A percentile compares a stretch with the other conserved stretches of the same genome.
Evolutionary conservation across 208 protist genomes (phyloP).

Genomic region (Wallacemonas collosoma): DNA sequence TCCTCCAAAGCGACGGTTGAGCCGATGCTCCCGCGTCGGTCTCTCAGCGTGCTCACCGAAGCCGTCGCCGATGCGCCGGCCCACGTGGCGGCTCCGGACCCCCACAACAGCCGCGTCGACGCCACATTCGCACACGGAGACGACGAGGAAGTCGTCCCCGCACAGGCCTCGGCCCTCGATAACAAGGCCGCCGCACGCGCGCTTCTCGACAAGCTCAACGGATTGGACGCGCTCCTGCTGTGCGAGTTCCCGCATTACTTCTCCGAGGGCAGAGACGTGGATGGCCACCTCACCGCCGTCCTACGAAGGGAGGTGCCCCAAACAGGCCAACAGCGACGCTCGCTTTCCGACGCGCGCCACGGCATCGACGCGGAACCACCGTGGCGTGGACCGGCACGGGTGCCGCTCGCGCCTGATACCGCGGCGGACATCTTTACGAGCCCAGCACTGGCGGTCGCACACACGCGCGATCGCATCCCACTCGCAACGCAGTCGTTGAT

Average conservation of each 20-base stretch:
- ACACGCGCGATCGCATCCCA: not conserved
- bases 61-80: too few species aligned
- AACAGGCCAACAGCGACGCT: too few species aligned
- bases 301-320: constrained; percentile 2
- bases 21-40: too few species aligned
- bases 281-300: constrained; percentile 28
- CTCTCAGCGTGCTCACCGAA: too few species aligned
- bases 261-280: constrained; percentile 23
- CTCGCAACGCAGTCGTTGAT: not conserved
- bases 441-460: too few species aligned
- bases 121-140: not conserved
- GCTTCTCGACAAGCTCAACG: constrained; percentile 40
- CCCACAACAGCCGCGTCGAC: too few species aligned
- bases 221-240: constrained; percentile 40
- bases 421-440: not conserved
- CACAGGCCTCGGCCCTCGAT: not conserved
- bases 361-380: too few species aligned
- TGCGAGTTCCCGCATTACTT: constrained; percentile 39
- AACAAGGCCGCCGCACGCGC: not conserved
- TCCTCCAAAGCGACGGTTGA: too few species aligned
- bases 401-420: not conserved
- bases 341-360: too few species aligned
- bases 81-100: too few species aligned
- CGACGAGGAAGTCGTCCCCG: not conserved
- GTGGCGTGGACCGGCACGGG: not conserved